Percentiles rank a stretch among this genome's conserved stretches.
These are phyloP conservation scores for Exobasidium rhododendri DNA, from an alignment of 1,284 basidiomycete species.

Conservation along the genomic window DNA sequence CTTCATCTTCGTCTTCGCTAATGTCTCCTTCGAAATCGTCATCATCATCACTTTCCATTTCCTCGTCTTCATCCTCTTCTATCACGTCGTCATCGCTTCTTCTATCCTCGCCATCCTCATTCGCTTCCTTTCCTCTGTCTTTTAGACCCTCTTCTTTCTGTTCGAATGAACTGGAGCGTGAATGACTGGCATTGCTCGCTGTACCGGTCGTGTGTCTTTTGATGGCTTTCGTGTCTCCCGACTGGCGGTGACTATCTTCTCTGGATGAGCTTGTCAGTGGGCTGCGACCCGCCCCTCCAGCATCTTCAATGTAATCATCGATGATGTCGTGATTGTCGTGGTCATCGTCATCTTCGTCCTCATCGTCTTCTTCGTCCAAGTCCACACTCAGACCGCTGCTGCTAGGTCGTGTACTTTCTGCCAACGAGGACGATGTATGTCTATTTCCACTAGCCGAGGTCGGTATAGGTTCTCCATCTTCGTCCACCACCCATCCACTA, in stretches of 20 bases:
- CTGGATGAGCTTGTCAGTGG: not conserved
- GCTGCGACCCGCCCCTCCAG: slow-evolving; percentile 4
- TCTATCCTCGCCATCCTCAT: too few relatives aligned
- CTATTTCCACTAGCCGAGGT: slow-evolving; percentile 3
- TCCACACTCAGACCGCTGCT: slow-evolving; percentile 44
- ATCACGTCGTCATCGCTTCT: slow-evolving; percentile 44
- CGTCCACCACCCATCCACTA: slow-evolving; percentile 39
- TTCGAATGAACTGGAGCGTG: too few relatives aligned
- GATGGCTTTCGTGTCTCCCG: slow-evolving; percentile 35
- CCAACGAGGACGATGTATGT: slow-evolving; percentile 22
- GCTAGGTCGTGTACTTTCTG: slow-evolving; percentile 32
- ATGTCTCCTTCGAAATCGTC: slow-evolving; percentile 43
- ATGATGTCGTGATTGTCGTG: slow-evolving; percentile 55
- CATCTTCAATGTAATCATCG: slow-evolving; percentile 24
- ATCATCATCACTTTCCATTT: slow-evolving; percentile 33
- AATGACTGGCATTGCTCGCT: slow-evolving; percentile 24
- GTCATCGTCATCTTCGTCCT: slow-evolving; percentile 45
- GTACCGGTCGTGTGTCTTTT: slow-evolving; percentile 26
- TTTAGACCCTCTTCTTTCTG: too few relatives aligned
- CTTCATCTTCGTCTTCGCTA: slow-evolving; percentile 36
- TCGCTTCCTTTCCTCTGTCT: too few relatives aligned
- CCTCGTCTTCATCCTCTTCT: slow-evolving; percentile 44
- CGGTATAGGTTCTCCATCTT: slow-evolving; percentile 51
- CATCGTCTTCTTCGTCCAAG: slow-evolving; percentile 57
- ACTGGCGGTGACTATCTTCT: slow-evolving; percentile 36